A percentile compares a stretch with the other conserved stretches of the same genome.
phyloP scores from a whole-genome alignment of 2,329 filamentous ascomycete species.

The Bisporella sp. region DNA sequence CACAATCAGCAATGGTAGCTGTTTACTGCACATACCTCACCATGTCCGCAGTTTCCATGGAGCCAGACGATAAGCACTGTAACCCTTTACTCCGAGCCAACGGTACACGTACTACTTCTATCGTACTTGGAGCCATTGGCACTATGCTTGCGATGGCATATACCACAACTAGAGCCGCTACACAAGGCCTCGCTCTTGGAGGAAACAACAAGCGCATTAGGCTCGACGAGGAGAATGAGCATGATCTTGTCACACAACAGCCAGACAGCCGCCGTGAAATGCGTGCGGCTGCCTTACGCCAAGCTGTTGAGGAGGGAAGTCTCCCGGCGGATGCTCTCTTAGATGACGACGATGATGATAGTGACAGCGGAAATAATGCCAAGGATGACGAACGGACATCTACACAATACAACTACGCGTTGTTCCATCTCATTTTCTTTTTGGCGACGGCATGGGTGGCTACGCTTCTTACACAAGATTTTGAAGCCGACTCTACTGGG shows the following conservation, averaged over 20 bases:
- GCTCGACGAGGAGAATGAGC: constrained; percentile 68
- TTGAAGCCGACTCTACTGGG: constrained; percentile 51
- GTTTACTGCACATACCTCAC: constrained; percentile 98
- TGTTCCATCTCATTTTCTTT: constrained; percentile 98
- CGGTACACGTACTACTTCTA: constrained; percentile 81
- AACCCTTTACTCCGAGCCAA: constrained; percentile 85
- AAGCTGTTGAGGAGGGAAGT: constrained; percentile 87
- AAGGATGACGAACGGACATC: constrained; percentile 83
- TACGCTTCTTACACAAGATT: constrained; percentile 77
- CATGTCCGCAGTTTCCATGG: constrained; percentile 97
- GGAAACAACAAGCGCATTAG: constrained; percentile 52
- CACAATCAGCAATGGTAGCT: constrained; percentile 96
- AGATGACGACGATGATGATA: constrained; percentile 60
- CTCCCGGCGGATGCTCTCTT: constrained; percentile 85
- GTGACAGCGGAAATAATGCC: constrained; percentile 48
- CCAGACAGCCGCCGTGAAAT: constrained; percentile 76
- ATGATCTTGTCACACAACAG: constrained; percentile 82
- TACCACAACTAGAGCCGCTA: constrained; percentile 92
- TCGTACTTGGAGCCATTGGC: constrained; percentile 87
- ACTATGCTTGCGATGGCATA: constrained; percentile 97
- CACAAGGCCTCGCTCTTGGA: constrained; percentile 74
- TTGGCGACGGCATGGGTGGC: constrained; percentile 94
- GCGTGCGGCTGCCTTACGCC: constrained; percentile 83
- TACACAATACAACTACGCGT: constrained; percentile 92
- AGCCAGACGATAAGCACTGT: constrained; percentile 89